Conservation (phyloP, 805 yeast species). For the Starmerella gropengiesseri region DNA sequence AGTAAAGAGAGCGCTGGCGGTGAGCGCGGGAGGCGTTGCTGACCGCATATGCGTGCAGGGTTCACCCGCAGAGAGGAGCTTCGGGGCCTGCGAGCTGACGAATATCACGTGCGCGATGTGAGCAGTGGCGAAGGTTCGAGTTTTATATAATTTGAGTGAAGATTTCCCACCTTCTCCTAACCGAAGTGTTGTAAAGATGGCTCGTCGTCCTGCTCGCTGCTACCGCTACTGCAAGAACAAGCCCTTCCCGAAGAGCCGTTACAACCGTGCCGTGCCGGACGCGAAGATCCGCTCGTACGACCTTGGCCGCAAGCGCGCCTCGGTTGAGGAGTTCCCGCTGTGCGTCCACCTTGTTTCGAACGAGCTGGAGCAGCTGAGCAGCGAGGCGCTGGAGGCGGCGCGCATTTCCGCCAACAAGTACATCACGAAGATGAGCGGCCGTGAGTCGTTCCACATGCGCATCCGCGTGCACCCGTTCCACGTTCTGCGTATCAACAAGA, state of each 20-base stretch:
- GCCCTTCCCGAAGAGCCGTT: conserved; percentile 99
- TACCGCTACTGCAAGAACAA: conserved; percentile 99
- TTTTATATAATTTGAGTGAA: conserved; percentile 2
- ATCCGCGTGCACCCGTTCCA: conserved; percentile 99
- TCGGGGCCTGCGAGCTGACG: no score
- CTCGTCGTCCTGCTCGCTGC: conserved; percentile 99
- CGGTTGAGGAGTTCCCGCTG: conserved; percentile 98
- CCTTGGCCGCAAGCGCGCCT: conserved; percentile 99
- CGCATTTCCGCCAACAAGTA: conserved; percentile 99
- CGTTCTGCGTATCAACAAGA: conserved; percentile 99
- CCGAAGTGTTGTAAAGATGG: conserved; percentile 50
- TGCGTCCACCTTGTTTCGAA: conserved; percentile 99
- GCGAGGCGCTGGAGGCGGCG: conserved; percentile 99
- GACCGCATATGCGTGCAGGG: no score
- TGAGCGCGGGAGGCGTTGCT: no score
- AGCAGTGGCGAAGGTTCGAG: conserved; percentile 5
- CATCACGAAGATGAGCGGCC: conserved; percentile 94
- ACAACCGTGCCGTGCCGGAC: conserved; percentile 99
- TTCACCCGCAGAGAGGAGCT: no score
- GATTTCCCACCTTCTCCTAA: conserved; percentile 10
- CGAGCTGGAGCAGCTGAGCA: conserved; percentile 97
- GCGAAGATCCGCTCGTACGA: conserved; percentile 98
- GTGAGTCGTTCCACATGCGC: conserved; percentile 99
- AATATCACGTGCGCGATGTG: conserved; percentile 1
- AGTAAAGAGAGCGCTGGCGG: no score